Base-by-base conservation (phyloP, 2,329 filamentous ascomycete species). In the Trichoderma sp. region DNA sequence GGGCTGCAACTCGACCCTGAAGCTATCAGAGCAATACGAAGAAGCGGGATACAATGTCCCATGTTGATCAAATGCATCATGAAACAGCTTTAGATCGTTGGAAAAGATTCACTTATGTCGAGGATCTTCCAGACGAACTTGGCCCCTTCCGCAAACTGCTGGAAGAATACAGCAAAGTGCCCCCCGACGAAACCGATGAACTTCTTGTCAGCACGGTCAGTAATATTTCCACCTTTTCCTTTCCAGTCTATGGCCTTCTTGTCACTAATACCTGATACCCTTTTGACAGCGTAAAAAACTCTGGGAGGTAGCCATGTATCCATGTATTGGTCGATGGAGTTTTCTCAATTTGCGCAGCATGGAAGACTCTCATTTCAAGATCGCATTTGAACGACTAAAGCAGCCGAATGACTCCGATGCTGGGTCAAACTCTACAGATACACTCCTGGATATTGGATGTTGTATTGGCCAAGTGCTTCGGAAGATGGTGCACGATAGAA, bases 271-370 rank as follows among this genome's bases (percentile, higher is more conserved):
- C 1, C 51, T 67, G n/a, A 67, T 6, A 11, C 21, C 6, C 9
- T 14, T 3, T 43, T 12, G 15, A 14, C 51, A 67, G 64, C 34
- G 64, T 24, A 15, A 58, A 24, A 58, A 30, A 24, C 51, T 67
- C 26, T 67, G 64, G 51, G 32, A 67, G 24, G 64, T 67, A 24
- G 51, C 64, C 24, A 67, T 58, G 64, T 67, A 67, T 34, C 64
- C 64, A 9, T 67, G 64, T 2, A 43, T 67, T 12, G 64, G 64
- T 18, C 51, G 64, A 39, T 67, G 64, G 64, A 43, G 64, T 11
- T 67, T 67, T 58, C 64, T 67, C 24, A 67, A 67, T 18, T 34
- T 67, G 24, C 51, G 32, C 12, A 58, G 24, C 18, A 28, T 67
- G 18, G 32, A 15, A n/a, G 51, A 43, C 11, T 34, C 15, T 58